These are phyloP conservation scores for Fusarium solani-melongenae DNA, from an alignment of 2,329 filamentous ascomycete genomes.

Conservation along the genomic window DNA sequence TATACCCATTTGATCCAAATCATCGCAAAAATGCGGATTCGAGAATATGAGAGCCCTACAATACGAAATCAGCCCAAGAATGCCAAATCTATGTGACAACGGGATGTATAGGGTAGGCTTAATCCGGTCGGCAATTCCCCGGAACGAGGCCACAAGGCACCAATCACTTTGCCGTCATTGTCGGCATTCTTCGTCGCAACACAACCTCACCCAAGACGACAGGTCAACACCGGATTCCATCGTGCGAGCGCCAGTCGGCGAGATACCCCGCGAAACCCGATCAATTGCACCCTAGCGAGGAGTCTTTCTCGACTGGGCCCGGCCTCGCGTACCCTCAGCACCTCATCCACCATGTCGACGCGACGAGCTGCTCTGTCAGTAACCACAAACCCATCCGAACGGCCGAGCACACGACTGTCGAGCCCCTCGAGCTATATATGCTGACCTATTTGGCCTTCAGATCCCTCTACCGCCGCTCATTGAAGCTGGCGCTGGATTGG, in stretches of 20 bases:
- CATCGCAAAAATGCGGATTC: neutral
- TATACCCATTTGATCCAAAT: neutral
- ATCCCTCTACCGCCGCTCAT: conserved; percentile 87
- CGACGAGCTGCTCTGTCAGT: conserved; percentile 64
- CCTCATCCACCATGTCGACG: conserved; percentile 43
- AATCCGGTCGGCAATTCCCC: conserved; percentile 27
- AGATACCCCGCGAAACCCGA: conserved; percentile 21
- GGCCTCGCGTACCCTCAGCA: conserved; percentile 16
- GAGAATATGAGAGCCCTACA: neutral
- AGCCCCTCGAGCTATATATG: conserved; percentile 2
- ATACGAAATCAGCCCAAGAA: neutral
- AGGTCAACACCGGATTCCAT: conserved; percentile 14
- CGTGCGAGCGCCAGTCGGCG: conserved; percentile 28
- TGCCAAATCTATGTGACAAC: neutral
- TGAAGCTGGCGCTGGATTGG: conserved; percentile 97
- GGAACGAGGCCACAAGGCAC: conserved; percentile 39
- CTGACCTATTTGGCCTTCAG: conserved; percentile 51
- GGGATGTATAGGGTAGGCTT: neutral
- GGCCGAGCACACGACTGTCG: conserved; percentile 12
- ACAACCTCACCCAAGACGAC: conserved; percentile 23
- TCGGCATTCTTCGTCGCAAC: conserved; percentile 31
- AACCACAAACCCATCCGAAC: conserved; percentile 18
- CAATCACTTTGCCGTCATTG: conserved; percentile 27
- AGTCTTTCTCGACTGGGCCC: conserved; percentile 26
- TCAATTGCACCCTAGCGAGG: conserved; percentile 35